Conservation (phyloP, 768 basidiomycete species). For the Mrakia frigida region DNA sequence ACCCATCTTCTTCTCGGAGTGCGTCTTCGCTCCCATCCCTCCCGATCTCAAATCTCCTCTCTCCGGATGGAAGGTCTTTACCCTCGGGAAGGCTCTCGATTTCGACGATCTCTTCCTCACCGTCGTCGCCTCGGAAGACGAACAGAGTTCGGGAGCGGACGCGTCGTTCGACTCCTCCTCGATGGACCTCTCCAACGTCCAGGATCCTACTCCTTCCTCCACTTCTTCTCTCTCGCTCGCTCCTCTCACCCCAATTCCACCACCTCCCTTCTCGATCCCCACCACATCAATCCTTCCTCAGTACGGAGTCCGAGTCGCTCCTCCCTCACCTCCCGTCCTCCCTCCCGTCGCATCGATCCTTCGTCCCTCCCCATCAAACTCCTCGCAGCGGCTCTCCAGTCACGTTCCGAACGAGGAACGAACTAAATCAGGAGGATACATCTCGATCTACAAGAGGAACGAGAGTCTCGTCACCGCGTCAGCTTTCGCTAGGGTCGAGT, state of each 20-base stretch:
- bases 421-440: not conserved
- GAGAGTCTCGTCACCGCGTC: constrained; percentile 10
- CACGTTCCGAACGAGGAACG: not conserved
- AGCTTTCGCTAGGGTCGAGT: not conserved
- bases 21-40: not conserved
- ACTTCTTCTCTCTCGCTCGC: not conserved
- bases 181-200: not conserved
- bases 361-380: not conserved
- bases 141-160: not conserved
- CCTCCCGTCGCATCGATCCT: not conserved
- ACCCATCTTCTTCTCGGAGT: constrained; percentile 9
- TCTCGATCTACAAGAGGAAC: not conserved
- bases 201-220: not conserved
- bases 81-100: not conserved
- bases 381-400: not conserved
- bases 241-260: not conserved
- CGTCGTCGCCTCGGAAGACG: constrained; percentile 11
- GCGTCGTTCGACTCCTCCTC: constrained; percentile 7
- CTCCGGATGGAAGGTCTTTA: constrained; percentile 4
- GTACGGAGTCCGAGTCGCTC: not conserved
- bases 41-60: not conserved
- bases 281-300: not conserved
- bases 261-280: not conserved
- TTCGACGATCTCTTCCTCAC: constrained; percentile 5
- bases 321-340: not conserved